These are phyloP conservation scores for Quercus aquifolioides DNA, from an alignment of 306 rosid species.

Conservation along the genomic window DNA sequence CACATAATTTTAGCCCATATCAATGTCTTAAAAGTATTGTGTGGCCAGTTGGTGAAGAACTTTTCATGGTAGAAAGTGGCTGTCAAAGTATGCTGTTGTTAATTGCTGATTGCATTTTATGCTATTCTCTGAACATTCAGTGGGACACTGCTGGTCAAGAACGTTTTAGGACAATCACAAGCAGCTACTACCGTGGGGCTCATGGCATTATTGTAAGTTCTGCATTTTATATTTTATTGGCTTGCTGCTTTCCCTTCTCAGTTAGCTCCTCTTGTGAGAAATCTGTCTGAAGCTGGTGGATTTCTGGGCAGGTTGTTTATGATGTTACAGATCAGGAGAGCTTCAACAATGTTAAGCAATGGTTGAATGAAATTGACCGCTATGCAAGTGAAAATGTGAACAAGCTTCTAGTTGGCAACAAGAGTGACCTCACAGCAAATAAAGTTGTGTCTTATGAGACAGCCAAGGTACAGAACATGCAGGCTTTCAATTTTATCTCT, in stretches of 20 bases:
- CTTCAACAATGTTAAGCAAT: conserved; percentile 77
- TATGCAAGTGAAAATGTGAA: conserved; percentile 80
- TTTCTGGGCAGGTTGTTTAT: conserved; percentile 58
- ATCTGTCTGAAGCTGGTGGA: conserved; percentile 12
- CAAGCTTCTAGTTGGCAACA: conserved; percentile 78
- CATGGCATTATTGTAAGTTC: conserved; percentile 92
- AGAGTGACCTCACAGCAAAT: conserved; percentile 62
- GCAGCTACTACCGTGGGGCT: conserved; percentile 99
- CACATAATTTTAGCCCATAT: too few species aligned
- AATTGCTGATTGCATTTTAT: conserved; percentile 17
- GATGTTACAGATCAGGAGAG: conserved; percentile 86
- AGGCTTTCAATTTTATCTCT: neutral
- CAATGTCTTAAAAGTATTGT: too few species aligned
- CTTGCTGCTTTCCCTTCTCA: neutral
- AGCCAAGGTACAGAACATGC: conserved; percentile 45
- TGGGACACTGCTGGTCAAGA: conserved; percentile 99
- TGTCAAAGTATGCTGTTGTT: neutral
- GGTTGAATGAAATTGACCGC: conserved; percentile 82
- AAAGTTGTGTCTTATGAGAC: conserved; percentile 72
- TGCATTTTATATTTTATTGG: neutral
- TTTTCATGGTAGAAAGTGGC: neutral
- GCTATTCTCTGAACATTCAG: conserved; percentile 38
- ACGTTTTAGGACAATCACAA: conserved; percentile 97
- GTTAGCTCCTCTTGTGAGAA: conserved; percentile 1
- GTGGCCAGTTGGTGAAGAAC: too few species aligned